phyloP scores from a whole-genome alignment of 176 grass and related monocot species.

The Tillandsia fasciculata region DNA sequence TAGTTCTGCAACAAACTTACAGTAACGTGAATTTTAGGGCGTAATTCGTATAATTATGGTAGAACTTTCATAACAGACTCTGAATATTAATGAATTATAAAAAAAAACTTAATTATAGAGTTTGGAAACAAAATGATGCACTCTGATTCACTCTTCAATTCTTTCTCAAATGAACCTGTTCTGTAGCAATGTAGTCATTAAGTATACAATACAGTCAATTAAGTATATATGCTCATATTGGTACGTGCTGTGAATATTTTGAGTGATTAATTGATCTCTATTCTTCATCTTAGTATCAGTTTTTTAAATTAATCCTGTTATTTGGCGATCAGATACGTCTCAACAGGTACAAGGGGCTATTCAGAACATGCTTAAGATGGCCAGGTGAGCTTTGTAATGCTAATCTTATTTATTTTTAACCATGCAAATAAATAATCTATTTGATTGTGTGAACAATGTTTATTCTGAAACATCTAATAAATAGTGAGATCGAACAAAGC shows the following conservation, averaged over 20 bases:
- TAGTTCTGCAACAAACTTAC: neutral
- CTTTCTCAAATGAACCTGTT: no score
- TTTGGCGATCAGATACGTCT: constrained; percentile 52
- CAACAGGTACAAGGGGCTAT: constrained; percentile 64
- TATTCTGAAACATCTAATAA: neutral
- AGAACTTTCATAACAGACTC: neutral
- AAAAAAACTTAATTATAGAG: neutral
- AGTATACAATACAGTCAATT: no score
- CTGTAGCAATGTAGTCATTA: no score
- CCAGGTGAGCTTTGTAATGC: constrained; percentile 22
- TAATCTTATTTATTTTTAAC: neutral
- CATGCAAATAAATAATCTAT: neutral
- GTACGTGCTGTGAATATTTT: no score
- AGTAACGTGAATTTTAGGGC: neutral
- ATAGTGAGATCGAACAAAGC: constrained; percentile 73
- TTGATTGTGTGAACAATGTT: neutral
- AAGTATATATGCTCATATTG: no score
- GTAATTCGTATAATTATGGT: neutral
- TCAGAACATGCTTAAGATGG: constrained; percentile 83
- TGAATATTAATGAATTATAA: neutral
- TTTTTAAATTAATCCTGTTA: neutral
- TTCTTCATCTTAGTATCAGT: neutral
- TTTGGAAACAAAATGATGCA: no score
- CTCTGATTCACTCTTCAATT: no score
- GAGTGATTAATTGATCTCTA: neutral